Conservation (phyloP, 2,329 filamentous ascomycete species). For the Aaosphaeria pasadenensis region DNA sequence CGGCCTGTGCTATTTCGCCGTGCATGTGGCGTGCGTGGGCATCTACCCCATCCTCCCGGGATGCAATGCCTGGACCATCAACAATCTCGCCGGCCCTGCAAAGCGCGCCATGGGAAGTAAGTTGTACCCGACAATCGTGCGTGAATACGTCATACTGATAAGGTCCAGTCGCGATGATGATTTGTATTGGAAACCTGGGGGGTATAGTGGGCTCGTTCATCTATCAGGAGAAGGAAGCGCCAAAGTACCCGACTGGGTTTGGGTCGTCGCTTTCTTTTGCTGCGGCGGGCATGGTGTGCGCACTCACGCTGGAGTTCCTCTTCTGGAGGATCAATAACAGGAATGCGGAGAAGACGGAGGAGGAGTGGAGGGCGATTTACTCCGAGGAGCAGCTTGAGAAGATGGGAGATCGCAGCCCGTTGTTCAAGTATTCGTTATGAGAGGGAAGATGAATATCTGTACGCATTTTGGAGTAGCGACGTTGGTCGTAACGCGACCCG, state of each 20-base stretch:
- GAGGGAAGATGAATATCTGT: background rate
- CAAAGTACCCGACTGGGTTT: conserved; percentile 36
- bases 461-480: background rate
- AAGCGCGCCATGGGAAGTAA: conserved; percentile 25
- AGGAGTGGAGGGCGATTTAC: conserved; percentile 33
- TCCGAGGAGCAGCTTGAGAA: conserved; percentile 35
- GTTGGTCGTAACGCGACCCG: too few relatives aligned
- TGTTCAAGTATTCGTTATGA: conserved; percentile 34
- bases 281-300: conserved; percentile 18
- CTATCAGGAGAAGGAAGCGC: conserved; percentile 34
- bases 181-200: conserved; percentile 26
- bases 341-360: conserved; percentile 34
- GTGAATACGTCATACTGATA: too few relatives aligned
- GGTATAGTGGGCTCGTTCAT: conserved; percentile 34
- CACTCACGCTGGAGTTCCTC: conserved; percentile 21
- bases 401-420: conserved; percentile 40
- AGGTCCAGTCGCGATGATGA: conserved; percentile 18
- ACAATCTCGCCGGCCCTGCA: conserved; percentile 26
- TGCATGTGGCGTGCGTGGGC: conserved; percentile 44
- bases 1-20: conserved; percentile 43
- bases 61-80: conserved; percentile 26
- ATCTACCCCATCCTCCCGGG: conserved; percentile 33
- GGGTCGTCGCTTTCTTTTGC: conserved; percentile 30
- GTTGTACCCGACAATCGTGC: background rate
- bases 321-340: conserved; percentile 35